Base-by-base conservation (phyloP, 2,329 filamentous ascomycete genomes). In the Exophiala xenobiotica region DNA sequence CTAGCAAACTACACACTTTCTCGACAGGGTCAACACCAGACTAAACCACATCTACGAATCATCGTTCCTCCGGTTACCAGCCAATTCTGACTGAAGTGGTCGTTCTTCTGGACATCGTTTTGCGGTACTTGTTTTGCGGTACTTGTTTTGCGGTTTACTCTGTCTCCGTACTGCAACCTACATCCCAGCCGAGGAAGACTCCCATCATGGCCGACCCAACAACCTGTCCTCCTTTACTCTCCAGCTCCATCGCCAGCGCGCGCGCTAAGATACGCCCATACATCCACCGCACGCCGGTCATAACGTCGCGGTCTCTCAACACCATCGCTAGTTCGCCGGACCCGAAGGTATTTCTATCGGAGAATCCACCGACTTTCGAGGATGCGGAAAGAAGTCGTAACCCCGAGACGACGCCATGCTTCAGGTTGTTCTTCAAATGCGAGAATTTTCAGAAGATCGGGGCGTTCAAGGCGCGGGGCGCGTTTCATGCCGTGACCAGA, bases 391-490 rank as follows among this genome's bases (percentile, higher is more conserved):
- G 76, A 11, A 86, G 84, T 3, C 69, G 73, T 58, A 84, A 78
- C 73, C 75, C 79, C 60, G 40, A 23, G 9, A 24, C 29, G 23
- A 26, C 38, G 1, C 90, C 90, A 0, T 80, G 73, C 43, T 73
- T 96, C 31, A 77, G 82, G 9, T 77, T 97, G 46, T 93, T 88
- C 75, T 95, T 97, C 80, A 97, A 97, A 74, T 95, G 90, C 70
- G 92, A 97, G 76, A 96, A 96, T 69, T 75, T 89, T 52, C 93
- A 97, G 74, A 83, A 84, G 49, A 83, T 95, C 48, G 93, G 92
- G 45, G 92, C 92, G 1, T 97, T 97, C 76, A 97, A 97, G 73
- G 87, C 84, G 12, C 78, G 92, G 5, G 93, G 92, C 4, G 92
- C 91, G 0, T 96, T 96, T 62, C 89, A 96, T 69, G 90, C 91